Base-by-base conservation (phyloP, 73 alveolate genomes). In the Paramecium sexaurelia region DNA sequence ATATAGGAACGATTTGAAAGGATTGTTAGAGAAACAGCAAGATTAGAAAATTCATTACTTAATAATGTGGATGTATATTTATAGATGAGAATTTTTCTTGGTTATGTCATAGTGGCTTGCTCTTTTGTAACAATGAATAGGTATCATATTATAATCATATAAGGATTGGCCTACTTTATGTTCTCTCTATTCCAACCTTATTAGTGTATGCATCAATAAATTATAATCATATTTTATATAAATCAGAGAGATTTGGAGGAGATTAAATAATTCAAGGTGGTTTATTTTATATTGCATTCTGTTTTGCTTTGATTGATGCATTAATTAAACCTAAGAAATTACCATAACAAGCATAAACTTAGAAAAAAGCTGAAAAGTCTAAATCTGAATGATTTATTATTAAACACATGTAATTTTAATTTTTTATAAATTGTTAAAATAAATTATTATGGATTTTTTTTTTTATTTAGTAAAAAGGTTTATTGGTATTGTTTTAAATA, bases 381-480 rank as follows among this genome's bases (percentile, higher is more conserved):
- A 51, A 51, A 51, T 17, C 3, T 29, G 67, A 51, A 17, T 51
- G 67, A 51, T 51, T 51, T 51, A 51, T 51, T 20, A 51, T 51
- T 51, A 51, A 51, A 51, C 13, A 19, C 29, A 51, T 51, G 35
- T 51, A 97, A 99, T 1, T 92, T 98, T 66, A 94, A 95, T 91
- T 96, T 96, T 91, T 91, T 97, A 27, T 27, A 57, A 26, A 61
- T n/a, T n/a, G n/a, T 8, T 41, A 41, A 41, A 8, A 41, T 41
- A 8, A 41, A 41, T 41, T 41, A 8, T 8, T 41, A 7, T 8
- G 11, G 56, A 8, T 41, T 11, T 41, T 41, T 41, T 41, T 41
- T n/a, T 41, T 8, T 41, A 11, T 41, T 41, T 41, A 7, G 11
- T 41, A 8, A 41, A 41, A n/a, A n/a, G n/a, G n/a, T n/a, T n/a